These are phyloP conservation scores for Herpotrichia juniperi DNA, from an alignment of 2,329 filamentous ascomycete genomes.

Conservation along the genomic window DNA sequence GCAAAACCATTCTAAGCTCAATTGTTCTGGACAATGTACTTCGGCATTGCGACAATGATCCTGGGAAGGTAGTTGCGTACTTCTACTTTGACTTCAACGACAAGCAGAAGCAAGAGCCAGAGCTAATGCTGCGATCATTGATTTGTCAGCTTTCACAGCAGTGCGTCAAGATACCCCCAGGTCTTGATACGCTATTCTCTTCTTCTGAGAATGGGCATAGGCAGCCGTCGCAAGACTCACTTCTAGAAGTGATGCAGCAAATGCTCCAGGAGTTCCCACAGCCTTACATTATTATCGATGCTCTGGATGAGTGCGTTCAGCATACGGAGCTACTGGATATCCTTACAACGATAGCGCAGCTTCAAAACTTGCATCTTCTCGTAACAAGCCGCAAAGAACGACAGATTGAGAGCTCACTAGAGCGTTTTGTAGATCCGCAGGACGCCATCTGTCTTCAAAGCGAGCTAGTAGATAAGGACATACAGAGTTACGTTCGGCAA, in stretches of 20 bases:
- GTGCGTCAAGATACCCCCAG: conserved; percentile 9
- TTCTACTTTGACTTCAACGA: conserved; percentile 41
- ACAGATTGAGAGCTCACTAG: conserved; percentile 31
- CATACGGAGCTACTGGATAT: conserved; percentile 6
- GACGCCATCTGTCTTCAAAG: conserved; percentile 29
- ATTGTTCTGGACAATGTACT: conserved; percentile 36
- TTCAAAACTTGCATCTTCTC: conserved; percentile 27
- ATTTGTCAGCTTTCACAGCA: conserved; percentile 35
- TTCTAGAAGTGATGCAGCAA: conserved; percentile 16
- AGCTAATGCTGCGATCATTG: conserved; percentile 40
- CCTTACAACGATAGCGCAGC: conserved; percentile 5
- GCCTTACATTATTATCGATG: conserved; percentile 13
- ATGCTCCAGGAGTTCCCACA: conserved; percentile 26
- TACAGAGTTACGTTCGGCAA: conserved; percentile 31
- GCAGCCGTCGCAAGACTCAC: conserved; percentile 18
- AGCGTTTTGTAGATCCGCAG: conserved; percentile 13
- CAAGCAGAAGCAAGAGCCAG: conserved; percentile 33
- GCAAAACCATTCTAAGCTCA: conserved; percentile 45
- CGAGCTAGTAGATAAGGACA: conserved; percentile 31
- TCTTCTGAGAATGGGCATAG: conserved; percentile 14
- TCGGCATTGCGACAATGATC: conserved; percentile 9
- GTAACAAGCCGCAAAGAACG: conserved; percentile 34
- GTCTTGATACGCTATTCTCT: conserved; percentile 23
- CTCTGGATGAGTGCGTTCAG: conserved; percentile 20
- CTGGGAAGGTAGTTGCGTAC: conserved; percentile 16